phyloP scores from a whole-genome alignment of 2,329 filamentous ascomycete species.

The Coniella lustricola region DNA sequence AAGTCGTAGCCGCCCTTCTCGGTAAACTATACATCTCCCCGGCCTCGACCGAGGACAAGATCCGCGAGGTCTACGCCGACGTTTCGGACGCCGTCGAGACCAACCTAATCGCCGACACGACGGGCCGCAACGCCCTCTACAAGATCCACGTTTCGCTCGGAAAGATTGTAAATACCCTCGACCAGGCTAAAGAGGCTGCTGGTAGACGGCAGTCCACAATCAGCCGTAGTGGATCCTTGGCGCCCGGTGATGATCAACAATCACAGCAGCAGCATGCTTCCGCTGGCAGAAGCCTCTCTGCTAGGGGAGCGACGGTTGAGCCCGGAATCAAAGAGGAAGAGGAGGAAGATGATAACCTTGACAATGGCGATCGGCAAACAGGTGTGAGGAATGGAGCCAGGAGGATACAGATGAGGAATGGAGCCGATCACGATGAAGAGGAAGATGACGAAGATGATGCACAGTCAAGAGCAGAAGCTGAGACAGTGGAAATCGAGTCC shows the following conservation, averaged over 20 bases:
- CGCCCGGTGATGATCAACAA: constrained; percentile 21
- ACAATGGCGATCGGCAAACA: constrained; percentile 11
- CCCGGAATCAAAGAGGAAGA: constrained; percentile 43
- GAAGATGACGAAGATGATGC: constrained; percentile 26
- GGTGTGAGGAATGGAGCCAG: neutral
- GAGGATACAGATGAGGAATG: constrained; percentile 32
- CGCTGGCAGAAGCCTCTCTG: constrained; percentile 24
- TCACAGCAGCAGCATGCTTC: constrained; percentile 21
- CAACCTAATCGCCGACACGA: constrained; percentile 52
- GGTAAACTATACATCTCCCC: constrained; percentile 76
- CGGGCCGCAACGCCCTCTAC: constrained; percentile 56
- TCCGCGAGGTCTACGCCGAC: constrained; percentile 50
- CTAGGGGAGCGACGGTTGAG: constrained; percentile 29
- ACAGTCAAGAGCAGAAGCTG: too few species aligned
- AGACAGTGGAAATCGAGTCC: constrained; percentile 8
- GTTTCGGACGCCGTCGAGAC: constrained; percentile 57
- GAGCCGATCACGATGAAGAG: constrained; percentile 43
- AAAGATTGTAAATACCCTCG: constrained; percentile 58
- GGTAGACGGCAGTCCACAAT: constrained; percentile 26
- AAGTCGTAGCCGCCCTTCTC: constrained; percentile 68
- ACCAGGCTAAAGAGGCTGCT: constrained; percentile 31
- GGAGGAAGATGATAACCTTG: constrained; percentile 31
- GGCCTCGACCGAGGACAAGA: constrained; percentile 51
- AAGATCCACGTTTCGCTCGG: constrained; percentile 61
- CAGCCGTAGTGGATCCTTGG: constrained; percentile 39